Percentiles rank a stretch among this genome's conserved stretches.
These are phyloP conservation scores for Plasmodium cynomolgi DNA, from an alignment of 169 alveolate species.

Conservation along the genomic window DNA sequence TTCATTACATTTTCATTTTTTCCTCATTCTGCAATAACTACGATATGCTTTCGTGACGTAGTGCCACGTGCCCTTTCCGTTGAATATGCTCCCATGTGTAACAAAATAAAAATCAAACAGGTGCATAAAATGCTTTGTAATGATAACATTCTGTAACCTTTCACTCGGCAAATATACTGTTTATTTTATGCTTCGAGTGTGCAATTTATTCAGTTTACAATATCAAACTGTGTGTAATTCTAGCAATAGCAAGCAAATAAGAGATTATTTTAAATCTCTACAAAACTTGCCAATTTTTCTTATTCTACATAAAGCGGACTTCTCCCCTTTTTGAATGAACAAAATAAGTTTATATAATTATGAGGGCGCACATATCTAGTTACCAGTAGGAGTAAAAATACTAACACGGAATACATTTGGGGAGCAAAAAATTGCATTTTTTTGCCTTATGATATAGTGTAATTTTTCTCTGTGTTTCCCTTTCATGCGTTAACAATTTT, in stretches of 20 bases:
- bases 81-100: too few relatives aligned
- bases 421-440: not conserved
- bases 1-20: too few relatives aligned
- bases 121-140: too few relatives aligned
- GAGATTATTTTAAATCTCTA: not conserved
- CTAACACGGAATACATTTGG: not conserved
- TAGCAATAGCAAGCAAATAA: not conserved
- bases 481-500: not conserved
- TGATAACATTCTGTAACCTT: too few relatives aligned
- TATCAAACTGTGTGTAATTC: not conserved
- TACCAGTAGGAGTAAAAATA: not conserved
- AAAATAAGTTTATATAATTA: not conserved
- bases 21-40: too few relatives aligned
- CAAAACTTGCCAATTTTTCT: not conserved
- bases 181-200: not conserved
- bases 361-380: not conserved
- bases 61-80: too few relatives aligned
- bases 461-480: not conserved
- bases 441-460: not conserved
- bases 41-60: too few relatives aligned
- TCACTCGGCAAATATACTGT: not conserved
- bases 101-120: too few relatives aligned
- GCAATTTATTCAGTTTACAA: not conserved
- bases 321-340: not conserved
- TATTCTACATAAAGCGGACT: not conserved